Base-by-base conservation (phyloP, 2,329 filamentous ascomycete species). In the Emericellopsis atlantica region DNA sequence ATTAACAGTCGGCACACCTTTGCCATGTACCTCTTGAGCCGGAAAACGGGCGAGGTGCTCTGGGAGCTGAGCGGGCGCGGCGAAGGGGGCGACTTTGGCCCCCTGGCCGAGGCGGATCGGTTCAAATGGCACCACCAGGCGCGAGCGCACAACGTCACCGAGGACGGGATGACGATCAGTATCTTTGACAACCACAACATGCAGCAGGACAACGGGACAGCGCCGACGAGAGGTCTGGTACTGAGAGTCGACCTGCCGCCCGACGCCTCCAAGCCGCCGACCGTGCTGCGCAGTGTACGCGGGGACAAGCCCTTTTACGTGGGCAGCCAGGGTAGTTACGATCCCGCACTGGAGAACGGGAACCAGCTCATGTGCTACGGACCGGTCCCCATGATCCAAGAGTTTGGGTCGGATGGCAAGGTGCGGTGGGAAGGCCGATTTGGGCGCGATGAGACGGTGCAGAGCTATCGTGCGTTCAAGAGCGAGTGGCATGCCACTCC, bases 91-190 rank as follows among this genome's bases (percentile, higher is more conserved):
- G 40, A 40, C 24, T 54, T 57, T 36, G 49, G 49, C 2, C 24
- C 42, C 5, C 6, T 54, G 5, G 49, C 50, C 1, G 18, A 45
- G 5, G 40, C 57, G n/a, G 55, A 50, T 8, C 48, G 49, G 15
- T 62, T 62, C 44, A 52, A 51, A 6, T 62, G 58, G 47, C 57
- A 61, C 44, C 60, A 60, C 39, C 50, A 61, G 15, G 59, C 55
- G 10, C 56, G 54, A 0, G 52, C 53, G 12, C 45, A 51, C 6
- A 48, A 49, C 6, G 45, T 51, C 1, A 46, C 46, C 0, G 48
- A 47, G 1, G 36, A 43, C 15, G 48, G 43, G 12, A 45, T 56
- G 21, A 43, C 46, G 1, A 45, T 62, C 10, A 59, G 53, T 39
- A 42, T 62, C 29, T 59, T 59, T 32, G 56, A 62, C 49, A 62